Evolutionary conservation across 139 green algal genomes (phyloP).

Genomic region (Trebouxia sp.): DNA sequence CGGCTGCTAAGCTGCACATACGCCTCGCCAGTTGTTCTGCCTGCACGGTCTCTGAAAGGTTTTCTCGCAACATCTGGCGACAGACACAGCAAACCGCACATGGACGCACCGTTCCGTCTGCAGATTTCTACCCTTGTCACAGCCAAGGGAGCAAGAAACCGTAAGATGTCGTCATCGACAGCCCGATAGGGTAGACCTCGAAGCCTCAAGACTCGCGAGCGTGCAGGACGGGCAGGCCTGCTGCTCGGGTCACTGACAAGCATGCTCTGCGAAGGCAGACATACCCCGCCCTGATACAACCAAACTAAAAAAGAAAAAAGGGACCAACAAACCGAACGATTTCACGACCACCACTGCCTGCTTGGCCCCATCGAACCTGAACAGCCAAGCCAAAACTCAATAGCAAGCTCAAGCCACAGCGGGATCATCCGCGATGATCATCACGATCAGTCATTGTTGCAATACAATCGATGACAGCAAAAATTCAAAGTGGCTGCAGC

Average conservation of each 20-base stretch:
- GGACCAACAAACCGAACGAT: too few species aligned
- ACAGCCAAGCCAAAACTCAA: too few species aligned
- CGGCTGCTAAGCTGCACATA: constrained; percentile 65
- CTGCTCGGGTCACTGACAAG: constrained; percentile 11
- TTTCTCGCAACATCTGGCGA: background rate
- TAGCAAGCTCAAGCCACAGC: too few species aligned
- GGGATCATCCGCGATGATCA: too few species aligned
- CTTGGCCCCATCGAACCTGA: too few species aligned
- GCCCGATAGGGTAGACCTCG: constrained; percentile 56
- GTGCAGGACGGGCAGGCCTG: constrained; percentile 19
- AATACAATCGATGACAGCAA: too few species aligned
- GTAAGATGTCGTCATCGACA: constrained; percentile 49
- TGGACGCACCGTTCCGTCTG: constrained; percentile 24
- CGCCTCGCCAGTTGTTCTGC: constrained; percentile 72
- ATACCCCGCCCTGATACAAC: constrained; percentile 1
- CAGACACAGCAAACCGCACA: background rate
- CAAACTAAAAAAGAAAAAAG: too few species aligned
- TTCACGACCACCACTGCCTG: too few species aligned
- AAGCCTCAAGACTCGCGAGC: constrained; percentile 44
- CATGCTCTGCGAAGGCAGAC: constrained; percentile 7
- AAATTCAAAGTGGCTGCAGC: too few species aligned
- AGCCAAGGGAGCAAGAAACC: constrained; percentile 59
- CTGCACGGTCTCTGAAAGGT: constrained; percentile 32
- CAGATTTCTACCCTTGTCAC: constrained; percentile 38
- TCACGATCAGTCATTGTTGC: too few species aligned